These are phyloP conservation scores for Trametes punicea DNA, from an alignment of 768 basidiomycete species.

Conservation along the genomic window DNA sequence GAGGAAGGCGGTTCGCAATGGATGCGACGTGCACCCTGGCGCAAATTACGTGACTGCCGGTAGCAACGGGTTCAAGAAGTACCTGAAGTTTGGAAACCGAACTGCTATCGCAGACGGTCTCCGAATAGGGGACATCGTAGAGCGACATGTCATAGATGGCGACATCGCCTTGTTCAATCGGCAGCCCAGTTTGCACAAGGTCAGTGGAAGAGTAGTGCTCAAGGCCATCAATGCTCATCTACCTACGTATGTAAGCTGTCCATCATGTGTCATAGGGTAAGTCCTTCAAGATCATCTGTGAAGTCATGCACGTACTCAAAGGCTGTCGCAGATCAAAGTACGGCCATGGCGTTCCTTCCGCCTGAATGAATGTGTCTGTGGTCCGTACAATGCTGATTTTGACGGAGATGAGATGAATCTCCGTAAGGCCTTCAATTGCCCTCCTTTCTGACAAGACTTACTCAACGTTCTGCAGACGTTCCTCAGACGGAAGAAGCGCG, in stretches of 20 bases:
- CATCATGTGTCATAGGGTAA: slow-evolving; percentile 96
- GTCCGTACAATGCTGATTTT: slow-evolving; percentile 98
- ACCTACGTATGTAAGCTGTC: slow-evolving; percentile 62
- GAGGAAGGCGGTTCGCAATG: slow-evolving; percentile 78
- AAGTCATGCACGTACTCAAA: background rate
- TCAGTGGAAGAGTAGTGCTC: slow-evolving; percentile 27
- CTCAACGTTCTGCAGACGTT: slow-evolving; percentile 58
- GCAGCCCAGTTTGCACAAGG: slow-evolving; percentile 97
- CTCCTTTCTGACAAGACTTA: background rate
- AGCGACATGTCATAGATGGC: slow-evolving; percentile 91
- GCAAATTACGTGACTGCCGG: slow-evolving; percentile 90
- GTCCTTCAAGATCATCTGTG: slow-evolving; percentile 24
- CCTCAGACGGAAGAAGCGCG: slow-evolving; percentile 98
- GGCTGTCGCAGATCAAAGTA: slow-evolving; percentile 64
- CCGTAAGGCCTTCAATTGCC: slow-evolving; percentile 55
- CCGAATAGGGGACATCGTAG: slow-evolving; percentile 86
- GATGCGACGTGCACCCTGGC: slow-evolving; percentile 88
- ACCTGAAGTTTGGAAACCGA: slow-evolving; percentile 82
- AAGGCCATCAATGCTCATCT: slow-evolving; percentile 2
- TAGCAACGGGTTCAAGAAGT: slow-evolving; percentile 80
- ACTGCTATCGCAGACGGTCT: slow-evolving; percentile 77
- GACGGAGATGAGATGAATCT: slow-evolving; percentile 99
- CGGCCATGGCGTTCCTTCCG: slow-evolving; percentile 97
- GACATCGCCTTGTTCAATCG: slow-evolving; percentile 98
- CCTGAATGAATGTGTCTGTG: slow-evolving; percentile 98